Base-by-base conservation (phyloP, 2,329 filamentous ascomycete species). In the Cordyceps tenuipes region DNA sequence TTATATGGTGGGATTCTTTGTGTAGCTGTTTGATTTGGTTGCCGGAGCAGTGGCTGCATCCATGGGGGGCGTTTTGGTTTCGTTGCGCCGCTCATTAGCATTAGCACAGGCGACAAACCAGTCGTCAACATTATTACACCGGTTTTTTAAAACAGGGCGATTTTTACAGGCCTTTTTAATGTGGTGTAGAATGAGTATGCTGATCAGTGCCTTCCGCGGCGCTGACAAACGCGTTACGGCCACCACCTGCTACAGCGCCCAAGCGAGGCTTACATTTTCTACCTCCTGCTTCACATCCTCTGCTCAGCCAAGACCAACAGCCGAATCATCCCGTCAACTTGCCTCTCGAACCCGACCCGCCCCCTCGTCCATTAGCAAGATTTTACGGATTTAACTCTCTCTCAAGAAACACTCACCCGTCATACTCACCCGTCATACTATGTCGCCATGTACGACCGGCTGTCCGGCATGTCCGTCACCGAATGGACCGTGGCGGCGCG, bases 401-500 rank as follows among this genome's bases (percentile, higher is more conserved):
- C 31, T 50, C 31, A 3, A 31, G n/a, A 8, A 7, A 31, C 12
- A 12, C 26, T 31, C 26, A 31, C 13, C 29, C 29, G 13, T 21
- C 6, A 43, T 19, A n/a, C 26, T 31, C 26, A 31, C 13, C 29
- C 7, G 13, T 17, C 6, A 19, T 59, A 48, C 19, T 48, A 61
- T 59, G 55, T 19, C n/a, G 51, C 54, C 53, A 75, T 73, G 70
- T 75, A 70, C 59, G 72, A 75, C 55, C 61, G 64, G 29, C 61
- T 63, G 19, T 66, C 68, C 9, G 74, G 73, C 19, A 73, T 74
- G 50, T 69, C 73, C 62, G 75, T 71, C 57, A 69, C 63, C 61
- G 73, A 76, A 70, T 73, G 71, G 67, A 67, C 68, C n/a, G 50
- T 73, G 39, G 63, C 69, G 26, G 68, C 71, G 21, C 66, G 65